phyloP scores from a whole-genome alignment of 768 basidiomycete genomes.

The Phaeotremella skinneri region DNA sequence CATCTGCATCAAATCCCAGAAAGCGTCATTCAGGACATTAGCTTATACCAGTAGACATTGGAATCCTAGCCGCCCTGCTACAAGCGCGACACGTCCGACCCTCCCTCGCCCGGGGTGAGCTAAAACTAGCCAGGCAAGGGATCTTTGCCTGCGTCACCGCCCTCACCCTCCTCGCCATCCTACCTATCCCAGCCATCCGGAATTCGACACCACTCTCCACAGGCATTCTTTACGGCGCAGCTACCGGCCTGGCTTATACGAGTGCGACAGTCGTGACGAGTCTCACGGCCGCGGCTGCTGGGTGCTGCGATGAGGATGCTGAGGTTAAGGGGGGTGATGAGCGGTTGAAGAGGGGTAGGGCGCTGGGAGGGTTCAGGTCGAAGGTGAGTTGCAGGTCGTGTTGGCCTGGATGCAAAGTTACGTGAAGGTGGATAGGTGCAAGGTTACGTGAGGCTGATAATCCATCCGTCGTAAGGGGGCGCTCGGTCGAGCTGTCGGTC shows the following conservation, averaged over 20 bases:
- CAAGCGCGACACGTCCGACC: slow-evolving; percentile 95
- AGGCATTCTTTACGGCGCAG: slow-evolving; percentile 58
- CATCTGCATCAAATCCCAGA: background rate
- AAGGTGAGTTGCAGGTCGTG: slow-evolving; percentile 22
- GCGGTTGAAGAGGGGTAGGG: slow-evolving; percentile 75
- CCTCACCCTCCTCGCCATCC: slow-evolving; percentile 67
- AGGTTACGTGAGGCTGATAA: background rate
- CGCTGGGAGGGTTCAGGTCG: slow-evolving; percentile 80
- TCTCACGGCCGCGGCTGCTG: slow-evolving; percentile 82
- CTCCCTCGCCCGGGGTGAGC: slow-evolving; percentile 71
- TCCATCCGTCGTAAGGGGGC: slow-evolving; percentile 61
- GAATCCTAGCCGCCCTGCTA: slow-evolving; percentile 80
- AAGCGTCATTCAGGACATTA: background rate
- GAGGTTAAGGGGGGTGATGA: slow-evolving; percentile 58
- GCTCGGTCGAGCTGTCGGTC: slow-evolving; percentile 87
- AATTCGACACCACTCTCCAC: slow-evolving; percentile 54
- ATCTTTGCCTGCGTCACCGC: slow-evolving; percentile 69
- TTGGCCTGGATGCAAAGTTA: background rate
- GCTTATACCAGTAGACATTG: slow-evolving; percentile 62
- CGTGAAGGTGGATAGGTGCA: background rate
- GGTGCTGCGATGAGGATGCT: slow-evolving; percentile 76
- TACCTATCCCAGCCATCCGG: slow-evolving; percentile 63
- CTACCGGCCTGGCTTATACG: slow-evolving; percentile 85
- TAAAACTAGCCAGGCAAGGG: slow-evolving; percentile 77
- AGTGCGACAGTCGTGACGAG: slow-evolving; percentile 93